Conservation (phyloP, 805 yeast species). For the Scheffersomyces ergatensis region DNA sequence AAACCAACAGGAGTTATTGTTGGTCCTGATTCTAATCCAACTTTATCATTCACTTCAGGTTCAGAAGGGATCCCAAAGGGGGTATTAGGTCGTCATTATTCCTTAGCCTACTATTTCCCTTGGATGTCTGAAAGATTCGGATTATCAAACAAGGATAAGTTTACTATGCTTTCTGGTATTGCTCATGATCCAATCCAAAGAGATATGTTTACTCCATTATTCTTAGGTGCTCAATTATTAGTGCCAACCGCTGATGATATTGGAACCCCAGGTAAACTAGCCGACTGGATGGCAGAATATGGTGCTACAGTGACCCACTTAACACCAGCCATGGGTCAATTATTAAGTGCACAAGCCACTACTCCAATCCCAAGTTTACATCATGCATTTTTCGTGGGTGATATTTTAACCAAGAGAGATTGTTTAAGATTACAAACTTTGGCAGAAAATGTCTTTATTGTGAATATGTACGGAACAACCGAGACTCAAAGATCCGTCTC, state of each 20-base stretch:
- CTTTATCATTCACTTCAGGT: constrained; percentile 94
- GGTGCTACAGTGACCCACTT: constrained; percentile 95
- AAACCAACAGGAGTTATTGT: constrained; percentile 83
- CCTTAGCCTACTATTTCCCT: constrained; percentile 95
- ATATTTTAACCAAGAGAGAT: constrained; percentile 94
- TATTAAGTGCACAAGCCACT: constrained; percentile 91
- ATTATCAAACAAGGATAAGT: constrained; percentile 74
- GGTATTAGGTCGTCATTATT: constrained; percentile 95
- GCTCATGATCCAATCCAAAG: constrained; percentile 99
- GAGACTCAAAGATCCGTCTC: constrained; percentile 99
- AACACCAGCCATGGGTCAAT: constrained; percentile 99
- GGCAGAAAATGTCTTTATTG: constrained; percentile 85
- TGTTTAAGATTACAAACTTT: constrained; percentile 88
- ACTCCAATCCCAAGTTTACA: constrained; percentile 81
- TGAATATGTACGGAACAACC: constrained; percentile 99
- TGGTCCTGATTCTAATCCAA: constrained; percentile 98
- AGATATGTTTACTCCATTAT: constrained; percentile 97
- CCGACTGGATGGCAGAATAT: constrained; percentile 93
- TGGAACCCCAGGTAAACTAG: constrained; percentile 96
- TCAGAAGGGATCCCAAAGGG: constrained; percentile 99
- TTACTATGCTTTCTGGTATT: constrained; percentile 97
- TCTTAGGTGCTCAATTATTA: constrained; percentile 87
- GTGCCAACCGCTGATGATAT: constrained; percentile 97
- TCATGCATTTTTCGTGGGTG: constrained; percentile 98
- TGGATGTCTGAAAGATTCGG: constrained; percentile 94